A percentile compares a stretch with the other conserved stretches of the same genome.
These are phyloP conservation scores for Microthyrium microscopicum DNA, from an alignment of 2,329 filamentous ascomycete genomes.

Conservation along the genomic window DNA sequence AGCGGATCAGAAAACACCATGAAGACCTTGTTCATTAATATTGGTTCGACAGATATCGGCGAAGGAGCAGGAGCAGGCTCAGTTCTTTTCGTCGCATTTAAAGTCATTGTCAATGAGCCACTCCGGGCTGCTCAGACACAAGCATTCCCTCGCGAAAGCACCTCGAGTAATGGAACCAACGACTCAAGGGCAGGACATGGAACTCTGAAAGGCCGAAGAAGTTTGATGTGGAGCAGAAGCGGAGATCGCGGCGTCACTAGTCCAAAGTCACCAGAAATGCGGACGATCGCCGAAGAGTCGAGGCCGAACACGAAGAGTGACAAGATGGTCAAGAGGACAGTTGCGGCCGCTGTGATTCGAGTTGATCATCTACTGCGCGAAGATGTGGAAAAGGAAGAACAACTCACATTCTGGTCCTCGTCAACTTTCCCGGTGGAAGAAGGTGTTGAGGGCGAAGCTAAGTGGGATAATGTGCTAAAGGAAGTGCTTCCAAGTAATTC, in stretches of 20 bases:
- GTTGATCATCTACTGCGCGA: constrained; percentile 60
- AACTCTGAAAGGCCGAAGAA: constrained; percentile 27
- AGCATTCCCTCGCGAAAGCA: constrained; percentile 18
- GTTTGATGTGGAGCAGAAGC: constrained; percentile 52
- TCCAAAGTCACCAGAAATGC: constrained; percentile 10
- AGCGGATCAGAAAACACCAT: constrained; percentile 50
- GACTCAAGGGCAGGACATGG: constrained; percentile 15
- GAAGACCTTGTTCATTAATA: constrained; percentile 74
- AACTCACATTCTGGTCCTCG: constrained; percentile 62
- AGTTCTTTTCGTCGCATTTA: constrained; percentile 70
- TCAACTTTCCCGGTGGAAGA: constrained; percentile 25
- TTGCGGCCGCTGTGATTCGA: constrained; percentile 63
- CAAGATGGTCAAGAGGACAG: constrained; percentile 45
- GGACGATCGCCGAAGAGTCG: constrained; percentile 11
- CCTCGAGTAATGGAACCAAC: constrained; percentile 12
- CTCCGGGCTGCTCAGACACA: constrained; percentile 13
- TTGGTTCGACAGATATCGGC: constrained; percentile 61
- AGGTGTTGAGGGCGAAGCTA: constrained; percentile 43
- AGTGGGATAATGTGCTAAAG: constrained; percentile 57
- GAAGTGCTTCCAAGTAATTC: constrained; percentile 57
- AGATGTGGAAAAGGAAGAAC: constrained; percentile 55
- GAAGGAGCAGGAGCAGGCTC: constrained; percentile 46
- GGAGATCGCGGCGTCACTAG: constrained; percentile 18
- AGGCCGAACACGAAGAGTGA: constrained; percentile 11
- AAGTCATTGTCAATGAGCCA: constrained; percentile 48